Base-by-base conservation (phyloP, 2,329 filamentous ascomycete genomes). In the Colletotrichum orbiculare region DNA sequence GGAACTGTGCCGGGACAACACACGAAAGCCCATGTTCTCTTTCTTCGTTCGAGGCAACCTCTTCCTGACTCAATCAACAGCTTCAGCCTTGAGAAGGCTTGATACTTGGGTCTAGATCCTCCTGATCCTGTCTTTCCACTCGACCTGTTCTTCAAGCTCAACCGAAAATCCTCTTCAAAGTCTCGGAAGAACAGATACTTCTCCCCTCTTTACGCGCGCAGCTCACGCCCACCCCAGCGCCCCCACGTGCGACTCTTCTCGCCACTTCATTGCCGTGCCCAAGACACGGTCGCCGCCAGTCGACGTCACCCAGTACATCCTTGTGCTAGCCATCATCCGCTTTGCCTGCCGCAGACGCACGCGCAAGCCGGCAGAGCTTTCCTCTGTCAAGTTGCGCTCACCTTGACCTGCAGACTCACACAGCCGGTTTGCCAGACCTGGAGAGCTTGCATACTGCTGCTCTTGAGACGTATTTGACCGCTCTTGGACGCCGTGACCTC, bases 271-370 rank as follows among this genome's bases (percentile, higher is more conserved):
- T 52, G 47, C 39, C 15, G 33, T 56, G 55, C 54, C 43, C 49
- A 59, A 60, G 54, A 47, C 57, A 55, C 48, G 17, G 34, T 50
- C 47, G 15, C 46, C 42, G 38, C 39, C 45, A 33, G 35, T 34
- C 63, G 57, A 67, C 66, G 66, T 66, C 62, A 66, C 62, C 37
- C 48, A 39, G 52, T 52, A 42, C 57, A 63, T 50, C 52, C 54
- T 54, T 54, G 62, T 55, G 49, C 43, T 33, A 56, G 54, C 33
- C 46, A 17, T 25, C 25, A 25, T 50, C 48, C 54, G 62, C 63
- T 38, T 46, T 56, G 47, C 47, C 61, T 64, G 60, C 55, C 50
- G 54, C 60, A 43, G 52, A 48, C 35, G 33, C 52, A 56, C 46
- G 54, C 47, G 13, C 65, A 46, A 54, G 45, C 41, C 55, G 45